phyloP scores from a whole-genome alignment of 441 rosid genomes.

The Isatis lusitanica region DNA sequence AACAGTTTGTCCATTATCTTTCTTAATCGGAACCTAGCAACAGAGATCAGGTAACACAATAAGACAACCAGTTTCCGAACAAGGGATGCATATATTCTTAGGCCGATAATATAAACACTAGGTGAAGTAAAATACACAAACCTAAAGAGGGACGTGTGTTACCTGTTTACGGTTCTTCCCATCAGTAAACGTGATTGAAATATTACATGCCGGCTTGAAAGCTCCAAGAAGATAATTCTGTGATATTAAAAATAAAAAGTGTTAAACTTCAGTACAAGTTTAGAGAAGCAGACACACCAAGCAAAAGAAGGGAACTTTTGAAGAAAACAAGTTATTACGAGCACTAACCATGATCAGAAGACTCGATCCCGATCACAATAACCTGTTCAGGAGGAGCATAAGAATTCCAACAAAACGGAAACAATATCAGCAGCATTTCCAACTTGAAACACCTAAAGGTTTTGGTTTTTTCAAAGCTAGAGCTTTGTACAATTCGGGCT shows the following conservation, averaged over 20 bases:
- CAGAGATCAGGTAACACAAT: background rate
- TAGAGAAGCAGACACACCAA: background rate
- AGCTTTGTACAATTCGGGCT: background rate
- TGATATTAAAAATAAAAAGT: constrained; percentile 3
- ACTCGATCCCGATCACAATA: constrained; percentile 10
- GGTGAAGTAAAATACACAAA: no score
- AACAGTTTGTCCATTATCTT: constrained; percentile 87
- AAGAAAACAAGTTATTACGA: background rate
- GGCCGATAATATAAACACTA: background rate
- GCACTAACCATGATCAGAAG: constrained; percentile 36
- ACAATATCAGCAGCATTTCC: constrained; percentile 6
- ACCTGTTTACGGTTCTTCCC: constrained; percentile 94
- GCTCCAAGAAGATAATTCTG: constrained; percentile 96
- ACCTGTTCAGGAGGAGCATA: constrained; percentile 3
- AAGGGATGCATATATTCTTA: background rate
- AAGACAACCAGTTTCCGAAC: background rate
- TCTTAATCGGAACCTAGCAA: constrained; percentile 82
- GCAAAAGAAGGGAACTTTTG: background rate
- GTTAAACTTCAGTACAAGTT: background rate
- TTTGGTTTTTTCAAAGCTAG: background rate
- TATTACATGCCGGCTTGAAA: constrained; percentile 86
- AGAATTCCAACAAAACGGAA: background rate
- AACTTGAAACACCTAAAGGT: background rate
- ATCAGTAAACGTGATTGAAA: constrained; percentile 72
- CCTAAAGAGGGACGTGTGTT: constrained; percentile 3